phyloP scores from a whole-genome alignment of 495 filamentous ascomycete species.

The Sphaerosporella brunnea region DNA sequence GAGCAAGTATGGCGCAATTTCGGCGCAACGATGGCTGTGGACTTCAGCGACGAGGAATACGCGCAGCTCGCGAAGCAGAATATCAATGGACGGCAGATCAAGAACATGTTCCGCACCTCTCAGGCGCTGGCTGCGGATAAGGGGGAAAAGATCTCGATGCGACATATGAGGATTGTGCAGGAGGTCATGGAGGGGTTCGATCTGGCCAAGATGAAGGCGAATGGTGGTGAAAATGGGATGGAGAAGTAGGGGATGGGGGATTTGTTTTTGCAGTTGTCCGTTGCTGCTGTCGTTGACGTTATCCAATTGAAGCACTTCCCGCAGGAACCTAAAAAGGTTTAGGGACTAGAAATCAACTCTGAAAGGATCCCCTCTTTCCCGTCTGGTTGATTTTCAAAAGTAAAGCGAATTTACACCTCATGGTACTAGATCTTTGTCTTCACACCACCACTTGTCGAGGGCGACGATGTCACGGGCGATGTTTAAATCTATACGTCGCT shows the following conservation, averaged over 20 bases:
- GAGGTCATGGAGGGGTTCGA: constrained; percentile 70
- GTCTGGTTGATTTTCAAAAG: too few species aligned
- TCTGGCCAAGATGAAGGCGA: not conserved
- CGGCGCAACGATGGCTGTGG: constrained; percentile 30
- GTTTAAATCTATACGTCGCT: too few species aligned
- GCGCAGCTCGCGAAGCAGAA: not conserved
- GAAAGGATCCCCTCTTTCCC: too few species aligned
- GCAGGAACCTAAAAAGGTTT: too few species aligned
- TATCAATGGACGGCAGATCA: constrained; percentile 41
- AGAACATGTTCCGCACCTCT: constrained; percentile 72
- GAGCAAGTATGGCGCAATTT: constrained; percentile 21
- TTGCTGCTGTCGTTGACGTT: too few species aligned
- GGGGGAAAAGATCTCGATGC: constrained; percentile 47
- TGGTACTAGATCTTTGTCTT: too few species aligned
- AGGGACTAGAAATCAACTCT: too few species aligned
- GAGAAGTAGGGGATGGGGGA: constrained; percentile 30
- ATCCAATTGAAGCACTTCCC: too few species aligned
- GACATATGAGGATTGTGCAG: constrained; percentile 62
- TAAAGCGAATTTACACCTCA: too few species aligned
- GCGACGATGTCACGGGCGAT: too few species aligned
- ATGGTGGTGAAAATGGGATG: constrained; percentile 43
- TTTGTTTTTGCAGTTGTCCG: too few species aligned
- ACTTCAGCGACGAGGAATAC: not conserved
- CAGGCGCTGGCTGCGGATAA: constrained; percentile 69
- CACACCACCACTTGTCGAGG: too few species aligned